Evolutionary conservation across 495 filamentous ascomycete species (phyloP).

Genomic region (Penicillium cataractarum): DNA sequence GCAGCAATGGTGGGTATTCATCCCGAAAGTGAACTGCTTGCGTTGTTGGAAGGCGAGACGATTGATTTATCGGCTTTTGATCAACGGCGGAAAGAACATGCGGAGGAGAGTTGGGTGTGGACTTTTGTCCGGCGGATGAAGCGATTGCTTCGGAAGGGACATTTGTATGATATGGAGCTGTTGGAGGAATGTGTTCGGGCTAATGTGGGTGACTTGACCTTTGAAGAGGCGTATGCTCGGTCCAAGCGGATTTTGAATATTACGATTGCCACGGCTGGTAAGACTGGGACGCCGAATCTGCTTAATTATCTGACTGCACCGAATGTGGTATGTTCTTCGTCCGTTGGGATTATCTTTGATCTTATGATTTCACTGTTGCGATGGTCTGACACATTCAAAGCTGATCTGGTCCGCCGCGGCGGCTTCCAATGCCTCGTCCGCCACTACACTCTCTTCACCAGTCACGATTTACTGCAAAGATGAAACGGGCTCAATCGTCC

Average conservation of each 20-base stretch:
- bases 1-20: conserved; percentile 89
- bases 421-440: conserved; percentile 82
- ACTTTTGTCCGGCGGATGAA: conserved; percentile 63
- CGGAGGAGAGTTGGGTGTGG: conserved; percentile 49
- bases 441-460: conserved; percentile 61
- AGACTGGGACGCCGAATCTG: conserved; percentile 78
- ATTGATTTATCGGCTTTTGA: conserved; percentile 86
- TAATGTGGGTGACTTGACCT: conserved; percentile 88
- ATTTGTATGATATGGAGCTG: conserved; percentile 81
- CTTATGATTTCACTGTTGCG: neutral
- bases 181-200: conserved; percentile 83
- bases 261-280: conserved; percentile 74
- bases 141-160: conserved; percentile 72
- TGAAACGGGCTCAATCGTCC: conserved; percentile 72
- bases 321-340: conserved; percentile 72
- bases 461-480: conserved; percentile 83
- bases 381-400: conserved; percentile 32
- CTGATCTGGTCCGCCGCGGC: conserved; percentile 93
- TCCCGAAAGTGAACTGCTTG: conserved; percentile 81
- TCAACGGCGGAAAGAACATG: conserved; percentile 26
- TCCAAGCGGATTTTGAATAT: conserved; percentile 93
- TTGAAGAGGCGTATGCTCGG: conserved; percentile 87
- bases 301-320: conserved; percentile 94
- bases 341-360: too few species aligned
- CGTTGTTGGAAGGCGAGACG: conserved; percentile 72